Conservation (phyloP, 2,329 filamentous ascomycete species). For the Geoglossum cookeanum region DNA sequence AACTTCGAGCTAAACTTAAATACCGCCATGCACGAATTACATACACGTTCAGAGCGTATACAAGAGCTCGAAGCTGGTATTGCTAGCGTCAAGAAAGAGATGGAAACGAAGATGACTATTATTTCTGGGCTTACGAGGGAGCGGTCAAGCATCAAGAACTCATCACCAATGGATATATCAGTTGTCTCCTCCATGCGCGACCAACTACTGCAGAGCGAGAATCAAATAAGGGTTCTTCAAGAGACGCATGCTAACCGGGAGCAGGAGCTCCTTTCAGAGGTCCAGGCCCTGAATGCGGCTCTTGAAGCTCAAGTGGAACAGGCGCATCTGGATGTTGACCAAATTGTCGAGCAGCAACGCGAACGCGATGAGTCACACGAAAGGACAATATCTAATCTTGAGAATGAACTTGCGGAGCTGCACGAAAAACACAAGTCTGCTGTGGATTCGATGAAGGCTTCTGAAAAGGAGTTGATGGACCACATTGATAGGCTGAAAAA, state of each 20-base stretch:
- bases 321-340: slow-evolving; percentile 12
- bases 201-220: slow-evolving; percentile 74
- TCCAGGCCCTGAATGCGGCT: slow-evolving; percentile 43
- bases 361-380: slow-evolving; percentile 24
- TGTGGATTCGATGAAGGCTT: slow-evolving; percentile 49
- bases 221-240: slow-evolving; percentile 54
- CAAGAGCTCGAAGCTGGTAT: slow-evolving; percentile 79
- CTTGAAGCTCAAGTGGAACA: slow-evolving; percentile 14
- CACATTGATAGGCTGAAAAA: slow-evolving; percentile 58
- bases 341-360: slow-evolving; percentile 12
- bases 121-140: slow-evolving; percentile 89
- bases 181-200: slow-evolving; percentile 74
- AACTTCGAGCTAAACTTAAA: slow-evolving; percentile 87
- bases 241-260: slow-evolving; percentile 56
- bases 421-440: slow-evolving; percentile 55
- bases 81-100: slow-evolving; percentile 70
- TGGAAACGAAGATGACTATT: slow-evolving; percentile 91
- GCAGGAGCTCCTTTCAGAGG: slow-evolving; percentile 50
- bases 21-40: slow-evolving; percentile 79
- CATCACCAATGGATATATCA: slow-evolving; percentile 73
- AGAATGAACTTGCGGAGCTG: slow-evolving; percentile 55
- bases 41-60: slow-evolving; percentile 70
- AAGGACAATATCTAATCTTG: slow-evolving; percentile 42
- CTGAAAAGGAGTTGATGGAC: slow-evolving; percentile 51
- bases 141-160: slow-evolving; percentile 66